Conservation (phyloP, 129 eudicot genomes). For the Silybum marianum region DNA sequence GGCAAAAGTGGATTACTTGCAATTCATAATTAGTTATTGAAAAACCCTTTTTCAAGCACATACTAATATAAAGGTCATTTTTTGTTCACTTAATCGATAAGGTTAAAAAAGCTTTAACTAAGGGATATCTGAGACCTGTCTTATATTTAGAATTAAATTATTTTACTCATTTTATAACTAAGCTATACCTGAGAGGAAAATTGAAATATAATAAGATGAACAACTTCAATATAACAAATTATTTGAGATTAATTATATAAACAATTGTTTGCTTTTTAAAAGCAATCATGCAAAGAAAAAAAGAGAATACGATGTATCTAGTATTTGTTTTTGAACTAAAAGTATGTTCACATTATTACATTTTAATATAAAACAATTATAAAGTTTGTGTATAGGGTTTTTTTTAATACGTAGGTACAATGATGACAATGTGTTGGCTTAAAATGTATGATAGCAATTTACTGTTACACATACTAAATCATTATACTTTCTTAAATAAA, state of each 20-base stretch:
- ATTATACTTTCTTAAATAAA: slow-evolving; percentile 20
- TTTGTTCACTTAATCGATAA: too few species aligned
- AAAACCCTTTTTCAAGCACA: too few species aligned
- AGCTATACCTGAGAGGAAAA: too few species aligned
- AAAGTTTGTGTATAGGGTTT: background rate
- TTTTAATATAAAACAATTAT: slow-evolving; percentile 12
- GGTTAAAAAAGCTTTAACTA: too few species aligned
- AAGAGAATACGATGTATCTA: slow-evolving; percentile 28
- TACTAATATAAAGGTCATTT: too few species aligned
- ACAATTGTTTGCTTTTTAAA: background rate
- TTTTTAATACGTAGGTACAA: slow-evolving; percentile 15
- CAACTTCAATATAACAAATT: background rate
- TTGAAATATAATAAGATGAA: too few species aligned
- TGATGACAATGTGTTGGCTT: slow-evolving; percentile 27
- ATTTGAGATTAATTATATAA: background rate
- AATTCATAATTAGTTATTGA: too few species aligned
- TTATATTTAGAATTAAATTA: too few species aligned
- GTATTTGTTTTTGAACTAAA: slow-evolving; percentile 27
- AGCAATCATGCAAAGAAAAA: slow-evolving; percentile 6
- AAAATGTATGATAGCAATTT: slow-evolving; percentile 5
- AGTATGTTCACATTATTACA: slow-evolving; percentile 24
- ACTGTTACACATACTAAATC: slow-evolving; percentile 20
- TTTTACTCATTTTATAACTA: too few species aligned
- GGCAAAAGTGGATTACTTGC: too few species aligned
- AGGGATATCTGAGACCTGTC: too few species aligned